Base-by-base conservation (phyloP, 192 early-diverging fungal genomes). In the Spizellomyces punctatus region DNA sequence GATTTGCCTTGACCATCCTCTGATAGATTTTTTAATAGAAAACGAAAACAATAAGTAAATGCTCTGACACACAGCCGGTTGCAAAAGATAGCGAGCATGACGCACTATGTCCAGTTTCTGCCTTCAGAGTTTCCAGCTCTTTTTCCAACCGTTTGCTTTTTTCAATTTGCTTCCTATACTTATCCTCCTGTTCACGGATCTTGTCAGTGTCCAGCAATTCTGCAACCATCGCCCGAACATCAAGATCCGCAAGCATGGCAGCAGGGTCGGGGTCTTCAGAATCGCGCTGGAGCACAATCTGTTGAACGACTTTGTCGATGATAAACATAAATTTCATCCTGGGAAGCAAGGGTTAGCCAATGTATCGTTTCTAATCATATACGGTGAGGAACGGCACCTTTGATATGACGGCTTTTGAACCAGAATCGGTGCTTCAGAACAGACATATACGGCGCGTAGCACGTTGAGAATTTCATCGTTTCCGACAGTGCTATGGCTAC, bases 321-420 rank as follows among this genome's bases (percentile, higher is more conserved):
- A 85, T 76, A 36, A 78, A 72, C 79, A 83, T 78, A 58, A 64
- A 82, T 43, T 85, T 85, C 76, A 81, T 75, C 67, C 83, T 85
- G 22, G 27, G 27, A 36, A 36, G 27, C 27, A 36, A 36, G 27
- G 27, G 27, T 70, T 1, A n/a, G 21, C 0, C 6, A 5, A 5
- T 74, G 48, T 69, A 36, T 36, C 27, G 1, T 36, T 36, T 36
- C 27, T 36, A 36, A 36, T 36, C 3, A 54, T 54, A 19, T 54
- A 54, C 17, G 50, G 17, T n/a, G 12, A n/a, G 17, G 50, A 1
- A n/a, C 50, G 17, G 4, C 17, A n/a, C 14, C 50, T 54, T 19
- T 52, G n/a, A n/a, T 10, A n/a, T 52, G 9, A n/a, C 49, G 10
- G 10, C 9, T n/a, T 10, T n/a, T 52, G 49, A 52, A n/a, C 9